These are phyloP conservation scores for Pichia sorboxylosa DNA, from an alignment of 1,139 yeast species.

Conservation along the genomic window DNA sequence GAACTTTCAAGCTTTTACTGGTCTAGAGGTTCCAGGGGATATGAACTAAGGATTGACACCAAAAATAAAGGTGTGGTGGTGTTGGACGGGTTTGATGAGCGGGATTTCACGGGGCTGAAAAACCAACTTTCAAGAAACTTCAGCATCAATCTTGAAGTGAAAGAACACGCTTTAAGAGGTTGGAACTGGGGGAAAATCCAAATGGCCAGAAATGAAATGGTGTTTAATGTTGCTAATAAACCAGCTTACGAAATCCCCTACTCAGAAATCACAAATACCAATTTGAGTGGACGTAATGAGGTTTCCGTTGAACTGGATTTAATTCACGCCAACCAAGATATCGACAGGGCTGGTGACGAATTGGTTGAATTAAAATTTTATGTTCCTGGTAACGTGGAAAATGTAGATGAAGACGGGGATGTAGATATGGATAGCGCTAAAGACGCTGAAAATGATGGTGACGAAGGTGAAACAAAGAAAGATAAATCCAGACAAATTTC, in stretches of 20 bases:
- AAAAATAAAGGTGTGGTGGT: conserved; percentile 77
- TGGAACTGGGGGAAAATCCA: conserved; percentile 99
- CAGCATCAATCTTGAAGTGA: conserved; percentile 58
- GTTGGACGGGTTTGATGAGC: conserved; percentile 82
- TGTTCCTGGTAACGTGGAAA: conserved; percentile 68
- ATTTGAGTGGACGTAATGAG: conserved; percentile 84
- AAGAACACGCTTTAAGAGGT: conserved; percentile 89
- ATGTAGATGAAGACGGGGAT: conserved; percentile 21
- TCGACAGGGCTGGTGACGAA: conserved; percentile 79
- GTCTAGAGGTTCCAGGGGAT: conserved; percentile 92
- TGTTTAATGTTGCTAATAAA: conserved; percentile 75
- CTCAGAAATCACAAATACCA: conserved; percentile 68
- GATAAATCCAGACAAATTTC: conserved; percentile 29
- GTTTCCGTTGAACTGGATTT: conserved; percentile 81
- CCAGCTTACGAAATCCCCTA: conserved; percentile 92
- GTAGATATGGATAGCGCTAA: conserved; percentile 19
- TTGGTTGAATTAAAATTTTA: conserved; percentile 88
- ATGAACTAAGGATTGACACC: conserved; percentile 79
- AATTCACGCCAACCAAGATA: conserved; percentile 35
- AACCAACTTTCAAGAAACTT: conserved; percentile 76
- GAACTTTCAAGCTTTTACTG: conserved; percentile 73
- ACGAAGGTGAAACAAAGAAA: conserved; percentile 8
- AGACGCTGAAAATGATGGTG: conserved; percentile 16
- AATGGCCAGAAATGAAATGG: conserved; percentile 81
- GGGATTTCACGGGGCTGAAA: conserved; percentile 71